These are phyloP conservation scores for Castanospermum australe DNA, from an alignment of 306 rosid species.

Conservation along the genomic window DNA sequence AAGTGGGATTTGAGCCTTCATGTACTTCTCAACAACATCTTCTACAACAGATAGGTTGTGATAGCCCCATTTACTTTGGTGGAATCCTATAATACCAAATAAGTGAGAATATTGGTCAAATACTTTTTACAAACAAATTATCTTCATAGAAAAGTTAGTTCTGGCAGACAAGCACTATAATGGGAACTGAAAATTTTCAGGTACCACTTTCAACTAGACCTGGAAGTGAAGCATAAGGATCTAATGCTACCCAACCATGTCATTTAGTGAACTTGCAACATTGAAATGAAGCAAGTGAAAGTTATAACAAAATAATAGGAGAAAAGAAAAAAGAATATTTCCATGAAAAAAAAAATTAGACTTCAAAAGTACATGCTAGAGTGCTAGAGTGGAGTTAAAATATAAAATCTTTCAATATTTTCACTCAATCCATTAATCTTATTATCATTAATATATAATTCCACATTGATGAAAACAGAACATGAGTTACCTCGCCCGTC, in stretches of 20 bases:
- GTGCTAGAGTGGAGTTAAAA: not conserved
- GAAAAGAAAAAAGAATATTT: not conserved
- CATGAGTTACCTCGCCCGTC: not conserved
- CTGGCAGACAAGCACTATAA: not conserved
- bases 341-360: not conserved
- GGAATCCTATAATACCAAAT: conserved; percentile 63
- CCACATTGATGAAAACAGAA: not conserved
- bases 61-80: conserved; percentile 97
- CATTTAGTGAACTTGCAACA: not conserved
- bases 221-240: not conserved
- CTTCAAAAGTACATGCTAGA: not conserved
- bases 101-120: not conserved
- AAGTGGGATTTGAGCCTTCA: conserved; percentile 77
- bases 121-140: not conserved
- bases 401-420: not conserved
- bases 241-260: not conserved
- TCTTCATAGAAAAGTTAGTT: not conserved
- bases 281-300: not conserved
- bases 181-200: too few relatives aligned
- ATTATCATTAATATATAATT: not conserved
- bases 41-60: conserved; percentile 81
- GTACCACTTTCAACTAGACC: too few relatives aligned
- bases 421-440: not conserved
- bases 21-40: conserved; percentile 84
- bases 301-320: not conserved